Evolutionary conservation across 768 basidiomycete species (phyloP).

Genomic region (Lentinula detonsa): DNA sequence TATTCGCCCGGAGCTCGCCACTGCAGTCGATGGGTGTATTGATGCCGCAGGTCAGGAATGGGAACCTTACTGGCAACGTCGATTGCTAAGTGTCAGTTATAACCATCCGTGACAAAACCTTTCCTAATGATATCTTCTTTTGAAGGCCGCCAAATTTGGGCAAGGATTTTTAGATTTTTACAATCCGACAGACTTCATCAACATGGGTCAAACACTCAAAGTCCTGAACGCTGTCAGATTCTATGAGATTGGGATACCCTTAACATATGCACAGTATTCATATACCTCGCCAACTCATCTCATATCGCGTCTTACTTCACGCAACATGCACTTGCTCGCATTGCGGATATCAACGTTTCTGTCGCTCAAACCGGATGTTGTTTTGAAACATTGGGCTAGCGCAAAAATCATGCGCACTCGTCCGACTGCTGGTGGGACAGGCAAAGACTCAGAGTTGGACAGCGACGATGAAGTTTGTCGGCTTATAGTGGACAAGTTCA

Average conservation of each 20-base stretch:
- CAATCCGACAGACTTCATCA: conserved; percentile 87
- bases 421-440: conserved; percentile 45
- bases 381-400: conserved; percentile 94
- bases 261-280: conserved; percentile 89
- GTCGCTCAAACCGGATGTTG: conserved; percentile 75
- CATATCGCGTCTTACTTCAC: conserved; percentile 75
- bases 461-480: conserved; percentile 78
- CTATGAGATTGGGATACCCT: conserved; percentile 88
- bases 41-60: conserved; percentile 92
- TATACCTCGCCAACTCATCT: conserved; percentile 77
- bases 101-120: background rate
- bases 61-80: conserved; percentile 86
- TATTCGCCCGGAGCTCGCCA: conserved; percentile 79
- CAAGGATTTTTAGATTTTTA: conserved; percentile 90
- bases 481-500: conserved; percentile 86
- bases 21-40: conserved; percentile 87
- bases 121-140: background rate
- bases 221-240: conserved; percentile 91
- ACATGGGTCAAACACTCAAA: conserved; percentile 88
- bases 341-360: conserved; percentile 85
- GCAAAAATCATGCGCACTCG: conserved; percentile 81
- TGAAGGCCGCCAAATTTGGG: conserved; percentile 93
- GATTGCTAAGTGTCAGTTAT: conserved; percentile 65
- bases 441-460: conserved; percentile 45
- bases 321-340: conserved; percentile 88